phyloP scores from a whole-genome alignment of 208 protist genomes.

The Angomonas desouzai region DNA sequence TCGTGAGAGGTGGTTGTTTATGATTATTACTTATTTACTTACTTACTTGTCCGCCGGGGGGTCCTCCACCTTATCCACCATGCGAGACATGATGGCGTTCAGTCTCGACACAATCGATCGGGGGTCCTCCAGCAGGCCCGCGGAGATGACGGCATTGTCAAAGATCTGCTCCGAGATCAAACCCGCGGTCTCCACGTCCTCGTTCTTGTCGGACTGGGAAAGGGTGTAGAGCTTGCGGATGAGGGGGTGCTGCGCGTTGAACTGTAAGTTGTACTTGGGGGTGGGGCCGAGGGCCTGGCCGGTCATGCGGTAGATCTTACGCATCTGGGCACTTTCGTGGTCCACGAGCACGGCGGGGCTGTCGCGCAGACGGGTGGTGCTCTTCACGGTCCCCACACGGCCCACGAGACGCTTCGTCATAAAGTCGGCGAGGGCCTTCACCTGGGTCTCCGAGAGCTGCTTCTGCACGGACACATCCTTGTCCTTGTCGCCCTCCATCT shows the following conservation, averaged over 20 bases:
- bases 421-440: constrained; percentile 84
- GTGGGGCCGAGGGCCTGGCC: constrained; percentile 74
- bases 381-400: constrained; percentile 82
- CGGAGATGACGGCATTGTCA: constrained; percentile 92
- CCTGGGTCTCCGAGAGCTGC: constrained; percentile 83
- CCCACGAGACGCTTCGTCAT: constrained; percentile 84
- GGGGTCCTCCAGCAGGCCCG: constrained; percentile 90
- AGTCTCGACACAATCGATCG: constrained; percentile 86
- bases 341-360: constrained; percentile 89
- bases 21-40: constrained; percentile 12
- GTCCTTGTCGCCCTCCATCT: constrained; percentile 78
- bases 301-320: constrained; percentile 89
- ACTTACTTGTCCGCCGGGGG: constrained; percentile 75
- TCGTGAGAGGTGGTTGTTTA: background rate
- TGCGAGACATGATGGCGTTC: constrained; percentile 89
- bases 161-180: constrained; percentile 90
- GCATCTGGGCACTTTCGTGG: constrained; percentile 90
- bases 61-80: constrained; percentile 86
- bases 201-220: constrained; percentile 59
- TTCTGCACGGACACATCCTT: constrained; percentile 79
- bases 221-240: constrained; percentile 91
- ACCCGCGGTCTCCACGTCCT: constrained; percentile 81
- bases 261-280: constrained; percentile 91
- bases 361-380: constrained; percentile 78
- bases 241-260: constrained; percentile 89